These are phyloP conservation scores for Xylariaceae sp. DNA, from an alignment of 2,329 filamentous ascomycete species.

Conservation along the genomic window DNA sequence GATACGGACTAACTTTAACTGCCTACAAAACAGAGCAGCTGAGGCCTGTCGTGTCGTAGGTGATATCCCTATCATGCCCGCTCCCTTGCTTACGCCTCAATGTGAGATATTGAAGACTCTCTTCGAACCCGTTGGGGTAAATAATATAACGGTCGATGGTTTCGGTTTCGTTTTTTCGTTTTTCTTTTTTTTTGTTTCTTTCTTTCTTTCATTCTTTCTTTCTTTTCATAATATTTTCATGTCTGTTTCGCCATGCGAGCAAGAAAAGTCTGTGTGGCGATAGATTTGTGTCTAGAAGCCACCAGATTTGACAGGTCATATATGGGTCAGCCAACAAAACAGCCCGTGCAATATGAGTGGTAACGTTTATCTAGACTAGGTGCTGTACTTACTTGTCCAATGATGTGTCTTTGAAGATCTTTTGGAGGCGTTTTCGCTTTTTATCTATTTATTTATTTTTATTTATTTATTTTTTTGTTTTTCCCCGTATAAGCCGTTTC, in stretches of 20 bases:
- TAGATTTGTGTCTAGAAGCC: not conserved
- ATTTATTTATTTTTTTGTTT: too few relatives aligned
- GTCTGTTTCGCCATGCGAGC: not conserved
- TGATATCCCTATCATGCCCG: not conserved
- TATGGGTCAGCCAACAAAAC: not conserved
- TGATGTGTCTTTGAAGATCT: too few relatives aligned
- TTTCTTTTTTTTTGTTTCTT: too few relatives aligned
- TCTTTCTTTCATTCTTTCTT: not conserved
- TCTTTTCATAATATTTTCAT: not conserved
- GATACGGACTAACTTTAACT: too few relatives aligned
- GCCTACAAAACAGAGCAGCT: not conserved
- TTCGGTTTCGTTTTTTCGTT: not conserved
- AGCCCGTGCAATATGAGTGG: not conserved
- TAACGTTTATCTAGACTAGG: not conserved
- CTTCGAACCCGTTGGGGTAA: not conserved
- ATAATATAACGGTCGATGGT: not conserved
- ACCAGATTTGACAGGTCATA: not conserved
- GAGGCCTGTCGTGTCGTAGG: too few relatives aligned
- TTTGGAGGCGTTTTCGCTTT: too few relatives aligned
- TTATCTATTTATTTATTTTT: too few relatives aligned
- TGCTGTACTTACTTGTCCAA: too few relatives aligned
- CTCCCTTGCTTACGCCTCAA: constrained; percentile 1
- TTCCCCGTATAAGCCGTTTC: not conserved
- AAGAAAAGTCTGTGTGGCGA: not conserved
- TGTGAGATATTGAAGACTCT: not conserved